Conservation (phyloP, 2,329 filamentous ascomycete species). For the Fusarium lateritium region DNA sequence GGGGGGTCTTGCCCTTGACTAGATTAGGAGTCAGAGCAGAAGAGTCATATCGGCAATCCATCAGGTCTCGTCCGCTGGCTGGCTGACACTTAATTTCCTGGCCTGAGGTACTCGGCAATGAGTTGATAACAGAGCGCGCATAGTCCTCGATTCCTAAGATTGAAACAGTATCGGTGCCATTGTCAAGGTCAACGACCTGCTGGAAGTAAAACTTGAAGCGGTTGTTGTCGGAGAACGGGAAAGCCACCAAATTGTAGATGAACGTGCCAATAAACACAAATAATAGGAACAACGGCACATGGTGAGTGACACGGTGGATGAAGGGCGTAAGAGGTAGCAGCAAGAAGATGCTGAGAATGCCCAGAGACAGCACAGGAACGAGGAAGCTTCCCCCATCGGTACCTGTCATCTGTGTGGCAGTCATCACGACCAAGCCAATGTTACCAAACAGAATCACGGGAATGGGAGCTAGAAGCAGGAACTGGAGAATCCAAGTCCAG, state of each 20-base stretch:
- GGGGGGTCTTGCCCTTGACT: constrained; percentile 60
- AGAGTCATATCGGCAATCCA: constrained; percentile 80
- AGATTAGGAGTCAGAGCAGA: constrained; percentile 73
- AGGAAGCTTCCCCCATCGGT: constrained; percentile 84
- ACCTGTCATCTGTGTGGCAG: constrained; percentile 83
- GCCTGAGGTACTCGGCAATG: constrained; percentile 79
- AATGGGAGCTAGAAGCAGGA: constrained; percentile 84
- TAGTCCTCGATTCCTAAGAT: constrained; percentile 79
- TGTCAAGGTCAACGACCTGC: constrained; percentile 84
- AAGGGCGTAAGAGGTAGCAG: constrained; percentile 86
- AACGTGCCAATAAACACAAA: constrained; percentile 81
- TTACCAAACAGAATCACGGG: constrained; percentile 84
- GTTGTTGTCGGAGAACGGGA: constrained; percentile 86
- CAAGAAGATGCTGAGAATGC: constrained; percentile 77
- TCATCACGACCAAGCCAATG: constrained; percentile 79
- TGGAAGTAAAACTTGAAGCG: constrained; percentile 91
- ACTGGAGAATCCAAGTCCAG: constrained; percentile 91
- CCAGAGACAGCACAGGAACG: constrained; percentile 79
- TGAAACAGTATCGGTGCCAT: constrained; percentile 77
- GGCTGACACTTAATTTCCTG: constrained; percentile 69
- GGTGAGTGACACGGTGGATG: constrained; percentile 87
- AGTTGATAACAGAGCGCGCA: constrained; percentile 74
- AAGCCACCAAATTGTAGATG: constrained; percentile 87
- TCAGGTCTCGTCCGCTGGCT: constrained; percentile 62
- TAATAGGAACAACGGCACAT: constrained; percentile 83